These are phyloP conservation scores for Yamadazyma philogaea DNA, from an alignment of 805 yeast genomes.

Conservation along the genomic window DNA sequence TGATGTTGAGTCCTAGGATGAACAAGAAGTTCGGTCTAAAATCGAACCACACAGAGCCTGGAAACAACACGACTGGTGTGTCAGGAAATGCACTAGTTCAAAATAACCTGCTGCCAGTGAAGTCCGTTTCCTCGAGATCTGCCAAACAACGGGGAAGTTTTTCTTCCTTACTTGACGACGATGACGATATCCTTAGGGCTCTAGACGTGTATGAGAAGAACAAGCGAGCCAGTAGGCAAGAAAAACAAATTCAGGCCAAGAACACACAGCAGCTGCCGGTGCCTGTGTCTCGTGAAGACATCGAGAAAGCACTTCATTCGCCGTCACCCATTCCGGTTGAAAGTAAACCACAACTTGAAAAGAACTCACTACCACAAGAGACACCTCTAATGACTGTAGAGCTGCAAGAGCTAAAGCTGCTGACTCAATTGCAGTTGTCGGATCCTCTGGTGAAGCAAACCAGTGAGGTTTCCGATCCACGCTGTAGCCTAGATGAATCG, in stretches of 20 bases:
- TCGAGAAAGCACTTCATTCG: background rate
- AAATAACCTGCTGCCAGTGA: background rate
- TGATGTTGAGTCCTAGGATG: background rate
- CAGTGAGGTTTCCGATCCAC: background rate
- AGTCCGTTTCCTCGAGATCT: background rate
- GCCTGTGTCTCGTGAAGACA: background rate
- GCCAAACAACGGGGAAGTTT: background rate
- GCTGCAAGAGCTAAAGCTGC: background rate
- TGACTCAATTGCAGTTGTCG: background rate
- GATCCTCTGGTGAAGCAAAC: background rate
- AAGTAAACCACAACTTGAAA: background rate
- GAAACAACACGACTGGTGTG: background rate
- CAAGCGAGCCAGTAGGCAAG: background rate
- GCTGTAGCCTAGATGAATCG: background rate
- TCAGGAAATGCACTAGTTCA: background rate
- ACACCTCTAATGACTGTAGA: background rate
- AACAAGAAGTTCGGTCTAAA: background rate
- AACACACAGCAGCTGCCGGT: background rate
- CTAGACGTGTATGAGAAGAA: conserved; percentile 1
- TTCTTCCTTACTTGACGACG: conserved; percentile 3
- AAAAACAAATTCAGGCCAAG: too few relatives aligned
- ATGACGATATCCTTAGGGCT: conserved; percentile 4
- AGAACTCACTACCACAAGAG: background rate
- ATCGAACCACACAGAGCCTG: background rate
- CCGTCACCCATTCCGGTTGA: background rate